Base-by-base conservation (phyloP, 2,329 filamentous ascomycete genomes). In the Cordyceps cicadae region DNA sequence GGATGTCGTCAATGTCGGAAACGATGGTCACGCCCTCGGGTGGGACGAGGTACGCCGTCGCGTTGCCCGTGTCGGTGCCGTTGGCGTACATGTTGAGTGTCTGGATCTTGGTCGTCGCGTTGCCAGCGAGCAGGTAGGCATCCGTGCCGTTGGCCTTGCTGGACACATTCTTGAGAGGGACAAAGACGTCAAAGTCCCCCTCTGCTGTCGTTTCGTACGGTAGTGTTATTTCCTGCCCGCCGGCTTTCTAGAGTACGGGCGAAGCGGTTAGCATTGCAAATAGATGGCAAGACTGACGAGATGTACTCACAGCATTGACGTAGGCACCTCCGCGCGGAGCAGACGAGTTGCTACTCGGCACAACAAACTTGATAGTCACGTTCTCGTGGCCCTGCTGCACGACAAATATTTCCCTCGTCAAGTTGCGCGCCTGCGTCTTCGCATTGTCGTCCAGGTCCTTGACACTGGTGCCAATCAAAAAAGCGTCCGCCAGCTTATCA, bases 1-100 rank as follows among this genome's bases (percentile, higher is more conserved):
- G 80, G 62, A 91, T 90, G 68, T 92, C 89, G 66, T 92, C 89
- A 63, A 92, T 89, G 67, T 92, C 89, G 1, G 85, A 89, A 66
- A 92, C 76, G 63, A 92, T 79, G 1, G 89, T 92, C 24, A 90
- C 73, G 19, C 89, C 89, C 15, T 79, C 76, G 0, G 84, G 76
- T 0, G 89, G 89, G 0, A 92, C 87, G 1, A 92, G 81, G 68
- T 90, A 92, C 0, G 87, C 87, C 1, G 89, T 92, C 5, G 86
- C 82, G 67, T 92, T 92, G 59, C 89, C 89, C 1, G 81, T 82
- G 49, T 80, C 70, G 1, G 83, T 85, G 5, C 85, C 86, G 60
- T 87, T 80, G 3, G 86, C 80, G 67, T 87, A 86, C 32, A 89
- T 80, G 66, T 88, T 87, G 24, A 91, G 75, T 12, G 85, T 80